Conservation (phyloP, 768 basidiomycete genomes). For the Psilocybe sp. region DNA sequence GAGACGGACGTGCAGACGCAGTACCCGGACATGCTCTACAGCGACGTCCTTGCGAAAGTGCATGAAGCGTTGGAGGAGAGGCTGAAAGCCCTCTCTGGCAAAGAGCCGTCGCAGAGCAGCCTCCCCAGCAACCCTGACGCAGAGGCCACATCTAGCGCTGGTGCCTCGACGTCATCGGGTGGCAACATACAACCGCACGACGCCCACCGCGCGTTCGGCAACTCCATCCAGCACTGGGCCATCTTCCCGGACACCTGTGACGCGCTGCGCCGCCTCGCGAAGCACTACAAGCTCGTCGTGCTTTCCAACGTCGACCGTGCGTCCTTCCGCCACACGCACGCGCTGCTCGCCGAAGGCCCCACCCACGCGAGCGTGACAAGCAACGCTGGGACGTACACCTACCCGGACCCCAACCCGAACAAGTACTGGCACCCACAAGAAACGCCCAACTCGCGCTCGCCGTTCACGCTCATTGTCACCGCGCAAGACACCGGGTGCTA, state of each 20-base stretch:
- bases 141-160: conserved; percentile 12
- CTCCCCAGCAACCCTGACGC: conserved; percentile 9
- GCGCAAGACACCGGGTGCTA: conserved; percentile 74
- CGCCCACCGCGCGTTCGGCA: conserved; percentile 50
- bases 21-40: conserved; percentile 57
- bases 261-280: conserved; percentile 58
- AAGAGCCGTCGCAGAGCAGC: conserved; percentile 4
- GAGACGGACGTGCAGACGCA: conserved; percentile 59
- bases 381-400: conserved; percentile 25
- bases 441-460: conserved; percentile 42
- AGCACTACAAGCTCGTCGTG: conserved; percentile 66
- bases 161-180: background rate
- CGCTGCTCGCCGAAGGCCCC: conserved; percentile 45
- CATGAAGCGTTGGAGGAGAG: conserved; percentile 35
- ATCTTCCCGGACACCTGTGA: conserved; percentile 64
- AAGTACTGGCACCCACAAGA: conserved; percentile 43
- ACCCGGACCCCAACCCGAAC: conserved; percentile 29
- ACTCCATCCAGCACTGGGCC: conserved; percentile 59
- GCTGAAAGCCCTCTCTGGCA: conserved; percentile 28
- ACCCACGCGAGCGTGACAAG: conserved; percentile 11
- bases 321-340: conserved; percentile 61
- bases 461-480: conserved; percentile 66
- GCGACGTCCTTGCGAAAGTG: conserved; percentile 54
- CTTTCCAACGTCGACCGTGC: conserved; percentile 72
- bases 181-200: conserved; percentile 9